phyloP scores from a whole-genome alignment of 2,329 filamentous ascomycete species.

The Dactylellina drechsleri region DNA sequence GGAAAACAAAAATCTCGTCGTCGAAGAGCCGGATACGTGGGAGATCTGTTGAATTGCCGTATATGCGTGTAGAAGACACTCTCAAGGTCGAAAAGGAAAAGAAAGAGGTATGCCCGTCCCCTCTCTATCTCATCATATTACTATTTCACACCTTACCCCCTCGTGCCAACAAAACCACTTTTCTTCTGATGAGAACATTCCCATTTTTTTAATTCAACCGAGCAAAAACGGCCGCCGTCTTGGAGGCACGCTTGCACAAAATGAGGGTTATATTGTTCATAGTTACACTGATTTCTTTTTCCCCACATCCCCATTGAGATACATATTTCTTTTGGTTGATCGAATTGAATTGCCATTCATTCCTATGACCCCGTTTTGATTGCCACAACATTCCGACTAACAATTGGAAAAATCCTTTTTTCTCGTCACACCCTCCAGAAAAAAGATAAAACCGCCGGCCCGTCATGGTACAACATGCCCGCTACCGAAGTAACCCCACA shows the following conservation, averaged over 20 bases:
- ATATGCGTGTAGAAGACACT: constrained; percentile 47
- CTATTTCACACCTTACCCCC: not conserved
- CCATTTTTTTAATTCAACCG: constrained; percentile 76
- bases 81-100: constrained; percentile 46
- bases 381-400: not conserved
- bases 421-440: constrained; percentile 52
- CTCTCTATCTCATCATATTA: not conserved
- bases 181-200: constrained; percentile 80
- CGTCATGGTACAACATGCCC: constrained; percentile 87
- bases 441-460: constrained; percentile 74
- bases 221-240: constrained; percentile 77
- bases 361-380: not conserved
- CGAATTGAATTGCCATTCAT: not conserved
- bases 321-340: constrained; percentile 1
- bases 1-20: constrained; percentile 24
- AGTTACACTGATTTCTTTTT: constrained; percentile 72
- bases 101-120: constrained; percentile 40
- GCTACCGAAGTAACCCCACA: constrained; percentile 84
- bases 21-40: not conserved
- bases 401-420: not conserved
- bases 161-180: not conserved
- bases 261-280: constrained; percentile 75
- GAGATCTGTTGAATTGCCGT: constrained; percentile 41
- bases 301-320: constrained; percentile 2
- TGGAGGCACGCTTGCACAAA: constrained; percentile 76